Base-by-base conservation (phyloP, 2,329 filamentous ascomycete species). In the Aspergillus sp. region DNA sequence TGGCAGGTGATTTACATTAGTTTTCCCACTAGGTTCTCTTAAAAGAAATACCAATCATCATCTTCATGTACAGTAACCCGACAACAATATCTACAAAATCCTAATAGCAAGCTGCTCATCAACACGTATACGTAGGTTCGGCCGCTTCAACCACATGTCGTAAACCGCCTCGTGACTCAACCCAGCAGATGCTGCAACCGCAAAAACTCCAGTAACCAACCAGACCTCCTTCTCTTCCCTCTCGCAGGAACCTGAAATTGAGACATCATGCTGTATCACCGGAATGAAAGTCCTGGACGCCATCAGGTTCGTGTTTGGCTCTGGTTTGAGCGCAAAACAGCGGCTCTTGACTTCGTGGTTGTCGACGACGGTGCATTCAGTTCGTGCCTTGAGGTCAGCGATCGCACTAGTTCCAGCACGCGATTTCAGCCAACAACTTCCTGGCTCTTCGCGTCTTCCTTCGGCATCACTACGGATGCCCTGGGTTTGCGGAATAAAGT, bases 221-320 rank as follows among this genome's bases (percentile, higher is more conserved):
- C 25, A 48, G 6, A 44, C 4, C 16, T 45, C 52, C 21, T 17
- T 11, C 13, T n/a, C 20, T 11, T 3, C 25, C 4, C n/a, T 5
- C 34, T 3, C 7, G n/a, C 13, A 19, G 10, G 14, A 17, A 9
- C 16, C 6, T 2, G 10, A 3, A 19, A 29, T 1, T 5, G 14
- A 9, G 2, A 42, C 7, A 23, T 29, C 20, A 25, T 50, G 52
- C 17, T 38, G 21, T 4, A 56, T 19, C 3, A 47, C 40, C 5
- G 54, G 50, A 4, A 53, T 53, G 13, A 53, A 47, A 2, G 41
- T 51, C 29, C 54, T 41, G 7, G 54, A 41, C 0, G 40, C 21
- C 11, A 56, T 50, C 1, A 56, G 17, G 10, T 56, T 56, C 2
- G 54, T 53, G 45, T 56, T 56, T 14, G 54, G 54, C 29, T 56